Evolutionary conservation across 495 filamentous ascomycete genomes (phyloP).

Genomic region (Penicillium paradoxum): DNA sequence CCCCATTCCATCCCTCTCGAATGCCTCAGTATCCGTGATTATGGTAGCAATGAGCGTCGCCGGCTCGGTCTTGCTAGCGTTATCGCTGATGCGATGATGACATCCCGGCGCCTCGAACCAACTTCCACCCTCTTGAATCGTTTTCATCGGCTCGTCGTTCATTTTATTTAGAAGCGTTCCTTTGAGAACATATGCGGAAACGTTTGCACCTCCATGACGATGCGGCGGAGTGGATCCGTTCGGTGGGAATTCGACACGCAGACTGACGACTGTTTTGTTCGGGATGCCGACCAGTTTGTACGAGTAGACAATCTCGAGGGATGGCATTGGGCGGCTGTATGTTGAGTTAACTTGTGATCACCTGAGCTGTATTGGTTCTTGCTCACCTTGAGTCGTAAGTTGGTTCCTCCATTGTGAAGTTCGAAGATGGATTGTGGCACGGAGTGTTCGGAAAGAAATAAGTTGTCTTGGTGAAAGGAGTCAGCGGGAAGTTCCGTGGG

Average conservation of each 20-base stretch:
- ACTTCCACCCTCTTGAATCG: constrained; percentile 21
- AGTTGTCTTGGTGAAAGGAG: not conserved
- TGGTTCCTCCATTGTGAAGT: constrained; percentile 17
- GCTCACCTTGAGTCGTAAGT: constrained; percentile 16
- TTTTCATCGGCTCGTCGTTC: constrained; percentile 34
- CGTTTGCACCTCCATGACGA: constrained; percentile 33
- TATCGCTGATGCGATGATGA: constrained; percentile 39
- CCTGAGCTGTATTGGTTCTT: not conserved
- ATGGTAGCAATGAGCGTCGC: constrained; percentile 28
- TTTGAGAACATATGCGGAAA: constrained; percentile 28
- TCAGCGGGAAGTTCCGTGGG: not conserved
- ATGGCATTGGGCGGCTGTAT: constrained; percentile 24
- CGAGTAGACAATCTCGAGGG: constrained; percentile 22
- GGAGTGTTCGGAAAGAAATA: not conserved
- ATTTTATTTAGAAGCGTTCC: constrained; percentile 38
- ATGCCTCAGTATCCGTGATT: constrained; percentile 28
- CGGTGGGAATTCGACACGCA: constrained; percentile 33
- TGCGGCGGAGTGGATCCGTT: constrained; percentile 40
- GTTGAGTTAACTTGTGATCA: not conserved
- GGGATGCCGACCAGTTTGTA: constrained; percentile 32
- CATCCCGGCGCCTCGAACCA: constrained; percentile 44
- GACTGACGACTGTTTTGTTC: constrained; percentile 29
- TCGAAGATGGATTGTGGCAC: not conserved
- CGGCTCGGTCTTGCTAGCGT: constrained; percentile 31
- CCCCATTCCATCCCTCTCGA: constrained; percentile 26